Percentiles rank a stretch among this genome's conserved stretches.
Evolutionary conservation across 2,329 filamentous ascomycete species (phyloP).

Genomic region (Botrytis sinoallii): DNA sequence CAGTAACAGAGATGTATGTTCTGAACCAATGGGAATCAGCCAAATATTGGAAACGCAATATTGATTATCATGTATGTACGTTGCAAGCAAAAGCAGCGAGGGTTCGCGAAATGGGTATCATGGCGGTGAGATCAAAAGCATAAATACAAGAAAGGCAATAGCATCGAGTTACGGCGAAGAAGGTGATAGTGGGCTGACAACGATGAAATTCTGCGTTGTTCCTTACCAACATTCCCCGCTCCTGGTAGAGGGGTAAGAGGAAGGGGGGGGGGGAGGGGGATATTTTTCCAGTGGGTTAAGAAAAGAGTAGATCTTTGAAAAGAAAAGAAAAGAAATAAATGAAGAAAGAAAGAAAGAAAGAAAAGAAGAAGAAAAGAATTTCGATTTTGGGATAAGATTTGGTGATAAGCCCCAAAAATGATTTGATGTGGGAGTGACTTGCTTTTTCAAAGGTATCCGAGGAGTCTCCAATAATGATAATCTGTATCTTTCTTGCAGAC

Average conservation of each 20-base stretch:
- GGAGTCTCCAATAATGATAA: neutral
- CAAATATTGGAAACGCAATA: constrained; percentile 15
- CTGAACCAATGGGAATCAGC: constrained; percentile 5
- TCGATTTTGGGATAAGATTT: neutral
- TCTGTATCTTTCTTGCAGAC: neutral
- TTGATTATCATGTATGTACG: constrained; percentile 12
- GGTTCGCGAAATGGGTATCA: neutral
- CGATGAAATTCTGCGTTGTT: constrained; percentile 5
- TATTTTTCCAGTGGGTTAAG: neutral
- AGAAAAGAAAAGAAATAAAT: neutral
- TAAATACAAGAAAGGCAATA: neutral
- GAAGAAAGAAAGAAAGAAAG: neutral
- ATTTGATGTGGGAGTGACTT: neutral
- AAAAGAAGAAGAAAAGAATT: neutral
- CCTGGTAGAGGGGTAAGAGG: constrained; percentile 2
- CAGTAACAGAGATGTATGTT: neutral
- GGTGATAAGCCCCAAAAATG: neutral
- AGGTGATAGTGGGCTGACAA: constrained; percentile 4
- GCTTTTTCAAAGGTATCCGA: neutral
- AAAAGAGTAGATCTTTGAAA: neutral
- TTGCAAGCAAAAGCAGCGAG: constrained; percentile 18
- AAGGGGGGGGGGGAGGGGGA: neutral
- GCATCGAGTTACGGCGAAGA: neutral
- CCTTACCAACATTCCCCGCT: constrained; percentile 9
- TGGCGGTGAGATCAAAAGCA: constrained; percentile 13